Conservation (phyloP, 495 filamentous ascomycete genomes). For the Acidomyces sp. region DNA sequence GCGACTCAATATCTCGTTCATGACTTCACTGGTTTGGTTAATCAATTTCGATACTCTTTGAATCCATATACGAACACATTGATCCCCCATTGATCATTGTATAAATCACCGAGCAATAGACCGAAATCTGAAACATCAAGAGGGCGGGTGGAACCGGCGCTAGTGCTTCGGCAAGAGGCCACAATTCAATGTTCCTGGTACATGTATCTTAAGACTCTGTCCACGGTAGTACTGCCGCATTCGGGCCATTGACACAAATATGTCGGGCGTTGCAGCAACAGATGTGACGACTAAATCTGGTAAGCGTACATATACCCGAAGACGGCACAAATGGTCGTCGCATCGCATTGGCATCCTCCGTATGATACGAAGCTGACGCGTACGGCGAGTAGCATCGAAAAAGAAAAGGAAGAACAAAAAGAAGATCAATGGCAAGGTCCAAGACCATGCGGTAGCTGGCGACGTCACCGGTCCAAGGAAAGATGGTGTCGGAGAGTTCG, state of each 20-base stretch:
- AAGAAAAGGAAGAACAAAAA: constrained; percentile 31
- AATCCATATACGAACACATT: too few species aligned
- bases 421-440: constrained; percentile 20
- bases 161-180: background rate
- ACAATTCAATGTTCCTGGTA: background rate
- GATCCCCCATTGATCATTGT: too few species aligned
- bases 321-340: background rate
- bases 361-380: constrained; percentile 10
- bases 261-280: background rate
- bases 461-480: constrained; percentile 14
- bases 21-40: too few species aligned
- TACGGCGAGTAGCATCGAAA: constrained; percentile 19
- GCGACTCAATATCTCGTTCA: too few species aligned
- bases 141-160: background rate
- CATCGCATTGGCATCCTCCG: background rate
- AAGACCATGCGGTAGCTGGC: constrained; percentile 7
- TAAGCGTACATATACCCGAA: background rate
- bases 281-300: background rate
- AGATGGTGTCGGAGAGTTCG: constrained; percentile 12
- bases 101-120: too few species aligned
- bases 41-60: too few species aligned
- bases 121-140: too few species aligned
- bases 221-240: background rate
- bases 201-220: background rate
- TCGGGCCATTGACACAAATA: background rate